A percentile compares a stretch with the other conserved stretches of the same genome.
Evolutionary conservation across 163 green algal genomes (phyloP).

Genomic region (Prototheca cutis): DNA sequence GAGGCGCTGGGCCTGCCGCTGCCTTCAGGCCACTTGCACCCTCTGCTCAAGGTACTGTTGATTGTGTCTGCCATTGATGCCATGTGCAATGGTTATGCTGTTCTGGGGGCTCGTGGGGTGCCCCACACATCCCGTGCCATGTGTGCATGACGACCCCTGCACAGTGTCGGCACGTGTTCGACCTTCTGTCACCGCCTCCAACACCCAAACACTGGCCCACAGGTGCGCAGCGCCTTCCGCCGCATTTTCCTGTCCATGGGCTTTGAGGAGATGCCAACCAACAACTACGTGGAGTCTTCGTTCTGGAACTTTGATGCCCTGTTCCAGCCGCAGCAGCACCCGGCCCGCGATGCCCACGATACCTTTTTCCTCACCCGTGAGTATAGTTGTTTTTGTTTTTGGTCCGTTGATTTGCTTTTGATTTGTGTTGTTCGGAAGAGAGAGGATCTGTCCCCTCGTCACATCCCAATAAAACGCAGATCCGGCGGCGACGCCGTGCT

Average conservation of each 20-base stretch:
- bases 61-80: no score
- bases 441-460: no score
- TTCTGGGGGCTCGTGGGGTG: no score
- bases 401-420: no score
- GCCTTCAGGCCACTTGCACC: constrained; percentile 78
- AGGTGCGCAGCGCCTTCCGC: constrained; percentile 91
- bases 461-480: no score
- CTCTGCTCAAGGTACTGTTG: constrained; percentile 82
- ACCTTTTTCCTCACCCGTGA: constrained; percentile 93
- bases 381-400: no score
- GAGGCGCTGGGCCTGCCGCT: constrained; percentile 63
- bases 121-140: no score
- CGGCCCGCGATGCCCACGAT: constrained; percentile 93
- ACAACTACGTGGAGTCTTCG: constrained; percentile 77
- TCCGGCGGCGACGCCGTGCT: constrained; percentile 52
- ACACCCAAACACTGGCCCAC: constrained; percentile 7
- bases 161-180: not conserved
- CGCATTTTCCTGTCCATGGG: constrained; percentile 99
- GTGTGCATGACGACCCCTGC: no score
- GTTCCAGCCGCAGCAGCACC: constrained; percentile 98
- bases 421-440: no score
- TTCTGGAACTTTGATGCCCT: constrained; percentile 99
- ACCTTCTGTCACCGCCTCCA: not conserved
- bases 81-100: no score
- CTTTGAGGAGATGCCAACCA: constrained; percentile 96